Conservation (phyloP, 2,329 filamentous ascomycete species). For the Arthrobotrys pseudoclavata region DNA sequence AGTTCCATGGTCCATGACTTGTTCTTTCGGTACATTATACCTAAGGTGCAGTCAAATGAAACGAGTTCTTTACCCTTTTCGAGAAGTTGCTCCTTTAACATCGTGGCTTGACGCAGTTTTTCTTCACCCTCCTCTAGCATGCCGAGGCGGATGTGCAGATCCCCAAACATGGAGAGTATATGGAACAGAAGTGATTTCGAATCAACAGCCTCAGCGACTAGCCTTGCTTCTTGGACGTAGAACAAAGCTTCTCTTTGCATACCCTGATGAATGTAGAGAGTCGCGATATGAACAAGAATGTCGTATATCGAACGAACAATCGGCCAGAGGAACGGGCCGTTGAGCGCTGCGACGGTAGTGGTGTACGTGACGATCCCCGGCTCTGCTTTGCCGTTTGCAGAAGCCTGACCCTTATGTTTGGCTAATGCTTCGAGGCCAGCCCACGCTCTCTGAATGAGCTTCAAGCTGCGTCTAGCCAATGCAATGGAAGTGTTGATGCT, state of each 20-base stretch:
- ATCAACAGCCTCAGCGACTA: conserved; percentile 78
- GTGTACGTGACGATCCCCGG: conserved; percentile 65
- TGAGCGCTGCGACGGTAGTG: conserved; percentile 68
- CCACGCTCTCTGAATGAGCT: conserved; percentile 67
- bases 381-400: conserved; percentile 65
- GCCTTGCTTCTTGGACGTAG: conserved; percentile 85
- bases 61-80: conserved; percentile 71
- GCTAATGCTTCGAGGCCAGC: conserved; percentile 64
- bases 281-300: conserved; percentile 79
- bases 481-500: conserved; percentile 73
- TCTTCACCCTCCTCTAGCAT: conserved; percentile 70
- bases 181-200: conserved; percentile 72
- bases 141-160: conserved; percentile 70
- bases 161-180: conserved; percentile 68
- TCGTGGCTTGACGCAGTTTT: conserved; percentile 71
- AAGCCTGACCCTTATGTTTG: conserved; percentile 65
- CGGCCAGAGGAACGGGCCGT: conserved; percentile 81
- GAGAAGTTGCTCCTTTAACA: conserved; percentile 67
- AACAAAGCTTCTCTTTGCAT: conserved; percentile 89
- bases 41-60: conserved; percentile 71
- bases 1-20: conserved; percentile 69
- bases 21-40: conserved; percentile 70
- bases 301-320: conserved; percentile 80
- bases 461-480: conserved; percentile 73
- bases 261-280: conserved; percentile 84